phyloP scores from a whole-genome alignment of 1,139 yeast species.

The Geotrichum histeridarum region DNA sequence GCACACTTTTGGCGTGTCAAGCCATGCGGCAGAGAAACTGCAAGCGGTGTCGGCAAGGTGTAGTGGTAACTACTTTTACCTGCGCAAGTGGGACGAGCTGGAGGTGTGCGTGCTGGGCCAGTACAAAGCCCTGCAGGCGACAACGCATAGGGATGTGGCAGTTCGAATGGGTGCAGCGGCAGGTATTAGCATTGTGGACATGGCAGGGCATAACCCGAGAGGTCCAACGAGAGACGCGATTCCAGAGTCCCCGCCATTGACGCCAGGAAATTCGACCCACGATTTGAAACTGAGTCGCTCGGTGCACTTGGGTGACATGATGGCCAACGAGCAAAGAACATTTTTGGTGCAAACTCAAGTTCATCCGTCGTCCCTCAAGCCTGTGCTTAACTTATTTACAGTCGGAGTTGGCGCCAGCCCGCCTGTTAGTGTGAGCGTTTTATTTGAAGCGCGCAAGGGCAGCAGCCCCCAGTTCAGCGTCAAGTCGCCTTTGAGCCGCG shows the following conservation, averaged over 20 bases:
- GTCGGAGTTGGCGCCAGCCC: not conserved
- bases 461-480: not conserved
- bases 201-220: not conserved
- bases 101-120: not conserved
- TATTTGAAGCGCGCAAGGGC: not conserved
- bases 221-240: not conserved
- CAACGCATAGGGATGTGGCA: not conserved
- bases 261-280: not conserved
- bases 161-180: too few species aligned
- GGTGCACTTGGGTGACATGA: constrained; percentile 21
- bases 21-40: constrained; percentile 2
- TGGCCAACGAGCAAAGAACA: constrained; percentile 22
- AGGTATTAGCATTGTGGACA: too few species aligned
- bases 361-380: constrained; percentile 13
- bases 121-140: not conserved
- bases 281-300: not conserved
- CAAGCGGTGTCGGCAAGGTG: not conserved
- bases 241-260: constrained; percentile 8
- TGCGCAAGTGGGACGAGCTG: not conserved
- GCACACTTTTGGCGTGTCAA: constrained; percentile 6
- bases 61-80: constrained; percentile 4
- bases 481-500: not conserved
- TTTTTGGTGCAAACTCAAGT: constrained; percentile 22
- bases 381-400: not conserved
- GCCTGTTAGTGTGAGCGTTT: not conserved